Base-by-base conservation (phyloP, 2,329 filamentous ascomycete species). In the Sporothrix brunneoviolacea region DNA sequence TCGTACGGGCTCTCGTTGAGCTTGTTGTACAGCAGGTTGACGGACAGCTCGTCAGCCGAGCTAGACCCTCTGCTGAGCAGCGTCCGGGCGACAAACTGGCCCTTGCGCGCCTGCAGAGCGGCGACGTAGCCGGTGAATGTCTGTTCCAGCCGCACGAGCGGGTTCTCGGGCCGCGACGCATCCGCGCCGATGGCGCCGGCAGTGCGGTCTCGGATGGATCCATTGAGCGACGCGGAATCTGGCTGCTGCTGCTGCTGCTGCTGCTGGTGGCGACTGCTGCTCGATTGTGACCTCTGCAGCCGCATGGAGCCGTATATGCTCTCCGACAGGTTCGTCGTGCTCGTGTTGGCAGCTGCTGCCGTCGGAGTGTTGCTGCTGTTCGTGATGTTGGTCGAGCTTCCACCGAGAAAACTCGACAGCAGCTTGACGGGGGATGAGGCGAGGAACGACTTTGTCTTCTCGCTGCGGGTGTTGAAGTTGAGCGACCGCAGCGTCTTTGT, bases 11-110 rank as follows among this genome's bases (percentile, higher is more conserved):
- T 86, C 64, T 95, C 90, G 16, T 95, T 82, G 13, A 96, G 76
- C 30, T 83, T 79, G 62, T 95, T 95, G 68, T 95, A 96, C 2
- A 96, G 73, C 59, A 95, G 89, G 60, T 95, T 95, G 58, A 95
- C 86, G 1, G 80, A 73, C 7, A 91, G 75, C 61, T 91, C 86
- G 62, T 95, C 88, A 2, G 84, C 87, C 24, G 76, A 72, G 52
- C 71, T 70, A 1, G 45, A 42, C 7, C 50, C 52, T 43, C 91
- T 79, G 57, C 81, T 84, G 44, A 90, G 78, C 28, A 96, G 72
- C 22, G 81, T 82, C 28, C 85, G 83, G 16, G 87, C 90, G 16
- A 94, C 79, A 52, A 95, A 88, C 60, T 90, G 89, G 28, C 91
- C 91, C 64, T 91, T 94, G 37, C 90, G 83, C 35, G 85, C 84